These are phyloP conservation scores for Taiwanofungus camphoratus DNA, from an alignment of 1,284 basidiomycete species.

Conservation along the genomic window DNA sequence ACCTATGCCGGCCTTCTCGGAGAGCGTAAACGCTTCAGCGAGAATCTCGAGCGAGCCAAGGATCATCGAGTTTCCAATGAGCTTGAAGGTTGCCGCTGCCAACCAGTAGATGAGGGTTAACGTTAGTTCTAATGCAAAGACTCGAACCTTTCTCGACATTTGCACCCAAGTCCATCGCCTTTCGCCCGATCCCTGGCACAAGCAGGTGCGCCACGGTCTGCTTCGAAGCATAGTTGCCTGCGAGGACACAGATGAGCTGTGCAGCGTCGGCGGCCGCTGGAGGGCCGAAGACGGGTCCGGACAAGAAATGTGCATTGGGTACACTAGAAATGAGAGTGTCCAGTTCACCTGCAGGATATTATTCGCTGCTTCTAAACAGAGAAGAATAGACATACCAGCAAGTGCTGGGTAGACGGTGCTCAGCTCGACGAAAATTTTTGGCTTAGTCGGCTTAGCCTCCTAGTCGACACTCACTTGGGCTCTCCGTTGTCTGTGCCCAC, in stretches of 20 bases:
- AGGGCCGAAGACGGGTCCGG: constrained; percentile 78
- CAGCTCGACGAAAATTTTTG: constrained; percentile 78
- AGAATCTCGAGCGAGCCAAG: constrained; percentile 73
- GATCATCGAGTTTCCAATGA: constrained; percentile 72
- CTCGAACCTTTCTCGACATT: constrained; percentile 69
- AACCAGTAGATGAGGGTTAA: constrained; percentile 34
- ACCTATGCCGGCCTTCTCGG: constrained; percentile 82
- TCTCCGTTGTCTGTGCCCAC: neutral
- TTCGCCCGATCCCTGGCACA: constrained; percentile 75
- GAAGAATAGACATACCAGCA: constrained; percentile 40
- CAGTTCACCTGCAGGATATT: constrained; percentile 48
- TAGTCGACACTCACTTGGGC: constrained; percentile 15
- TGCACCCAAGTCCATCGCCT: constrained; percentile 68
- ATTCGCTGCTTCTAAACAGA: neutral
- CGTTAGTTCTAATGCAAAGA: neutral
- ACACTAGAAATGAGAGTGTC: constrained; percentile 63
- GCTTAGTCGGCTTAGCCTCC: constrained; percentile 36
- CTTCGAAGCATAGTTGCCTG: constrained; percentile 81
- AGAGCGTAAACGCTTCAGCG: constrained; percentile 77
- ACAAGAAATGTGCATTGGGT: constrained; percentile 63
- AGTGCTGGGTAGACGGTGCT: constrained; percentile 75
- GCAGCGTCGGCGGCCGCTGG: constrained; percentile 63
- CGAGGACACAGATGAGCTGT: constrained; percentile 72
- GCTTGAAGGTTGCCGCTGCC: constrained; percentile 65
- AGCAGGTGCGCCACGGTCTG: constrained; percentile 73